Evolutionary conservation across 176 grass and related monocot species (phyloP).

Genomic region (Aegilops bicornis): DNA sequence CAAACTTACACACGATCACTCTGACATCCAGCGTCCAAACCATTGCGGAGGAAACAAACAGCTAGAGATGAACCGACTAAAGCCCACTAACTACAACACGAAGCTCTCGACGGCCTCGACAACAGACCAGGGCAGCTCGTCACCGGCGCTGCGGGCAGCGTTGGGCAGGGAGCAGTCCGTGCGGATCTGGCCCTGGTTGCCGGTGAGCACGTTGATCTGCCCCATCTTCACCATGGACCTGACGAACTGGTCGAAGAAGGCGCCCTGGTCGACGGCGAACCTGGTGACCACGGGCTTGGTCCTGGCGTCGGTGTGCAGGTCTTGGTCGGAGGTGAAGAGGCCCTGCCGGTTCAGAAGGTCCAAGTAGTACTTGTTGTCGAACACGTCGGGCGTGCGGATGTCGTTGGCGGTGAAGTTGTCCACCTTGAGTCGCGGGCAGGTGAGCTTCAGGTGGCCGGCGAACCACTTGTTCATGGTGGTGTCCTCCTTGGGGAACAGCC

Average conservation of each 20-base stretch:
- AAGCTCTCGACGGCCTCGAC: constrained; percentile 8
- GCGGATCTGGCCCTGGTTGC: constrained; percentile 41
- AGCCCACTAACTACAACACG: background rate
- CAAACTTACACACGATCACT: background rate
- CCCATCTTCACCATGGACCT: constrained; percentile 50
- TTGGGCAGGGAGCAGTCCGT: constrained; percentile 41
- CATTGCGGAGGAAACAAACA: background rate
- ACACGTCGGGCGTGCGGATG: constrained; percentile 17
- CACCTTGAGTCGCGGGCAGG: constrained; percentile 14
- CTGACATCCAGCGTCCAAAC: background rate
- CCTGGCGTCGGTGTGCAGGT: constrained; percentile 14
- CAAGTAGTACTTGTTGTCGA: constrained; percentile 44
- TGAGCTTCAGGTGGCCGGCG: constrained; percentile 28
- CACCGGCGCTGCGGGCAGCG: background rate
- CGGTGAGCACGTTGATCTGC: constrained; percentile 33
- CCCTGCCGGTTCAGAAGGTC: constrained; percentile 27
- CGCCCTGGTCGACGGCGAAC: constrained; percentile 26
- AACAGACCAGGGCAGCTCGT: constrained; percentile 6
- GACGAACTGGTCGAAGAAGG: constrained; percentile 42
- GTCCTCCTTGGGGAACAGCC: constrained; percentile 38
- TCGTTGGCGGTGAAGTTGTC: constrained; percentile 41
- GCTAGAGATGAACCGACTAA: background rate
- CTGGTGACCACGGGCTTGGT: constrained; percentile 27
- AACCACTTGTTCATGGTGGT: background rate
- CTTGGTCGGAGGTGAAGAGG: constrained; percentile 51